Percentiles rank a stretch among this genome's conserved stretches.
phyloP scores from a whole-genome alignment of 2,329 filamentous ascomycete species.

The Pestalotiopsis sp. region DNA sequence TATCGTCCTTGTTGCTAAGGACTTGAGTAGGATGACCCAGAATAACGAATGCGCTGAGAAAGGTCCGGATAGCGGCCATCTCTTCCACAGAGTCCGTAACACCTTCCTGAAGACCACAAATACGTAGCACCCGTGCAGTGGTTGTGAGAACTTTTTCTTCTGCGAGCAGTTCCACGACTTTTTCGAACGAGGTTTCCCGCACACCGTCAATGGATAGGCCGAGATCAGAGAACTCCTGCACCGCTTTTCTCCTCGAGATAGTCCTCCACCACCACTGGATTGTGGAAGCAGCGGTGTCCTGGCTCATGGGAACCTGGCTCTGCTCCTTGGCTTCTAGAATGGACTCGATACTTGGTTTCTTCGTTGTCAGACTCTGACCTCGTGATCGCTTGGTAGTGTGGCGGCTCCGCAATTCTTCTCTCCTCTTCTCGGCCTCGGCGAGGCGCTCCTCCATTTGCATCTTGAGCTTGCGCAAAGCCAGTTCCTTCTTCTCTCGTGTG shows the following conservation, averaged over 20 bases:
- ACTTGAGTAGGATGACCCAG: slow-evolving; percentile 77
- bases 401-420: slow-evolving; percentile 62
- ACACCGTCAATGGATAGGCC: slow-evolving; percentile 71
- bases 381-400: slow-evolving; percentile 52
- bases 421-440: slow-evolving; percentile 72
- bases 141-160: slow-evolving; percentile 65
- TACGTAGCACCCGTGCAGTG: slow-evolving; percentile 66
- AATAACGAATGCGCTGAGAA: slow-evolving; percentile 78
- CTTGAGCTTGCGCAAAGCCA: slow-evolving; percentile 68
- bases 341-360: slow-evolving; percentile 30
- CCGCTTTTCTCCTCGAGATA: slow-evolving; percentile 54
- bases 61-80: slow-evolving; percentile 72
- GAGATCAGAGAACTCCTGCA: slow-evolving; percentile 66
- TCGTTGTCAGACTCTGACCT: slow-evolving; percentile 48
- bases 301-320: slow-evolving; percentile 45
- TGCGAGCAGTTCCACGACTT: slow-evolving; percentile 68
- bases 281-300: slow-evolving; percentile 62
- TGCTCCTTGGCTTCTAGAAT: slow-evolving; percentile 52
- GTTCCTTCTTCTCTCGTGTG: slow-evolving; percentile 78
- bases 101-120: slow-evolving; percentile 70
- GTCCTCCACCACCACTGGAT: slow-evolving; percentile 74
- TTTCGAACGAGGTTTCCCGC: slow-evolving; percentile 69
- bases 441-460: slow-evolving; percentile 78
- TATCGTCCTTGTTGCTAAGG: slow-evolving; percentile 71
- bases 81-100: slow-evolving; percentile 63